These are phyloP conservation scores for Cystobasidium slooffiae DNA, from an alignment of 1,284 basidiomycete genomes.

Conservation along the genomic window DNA sequence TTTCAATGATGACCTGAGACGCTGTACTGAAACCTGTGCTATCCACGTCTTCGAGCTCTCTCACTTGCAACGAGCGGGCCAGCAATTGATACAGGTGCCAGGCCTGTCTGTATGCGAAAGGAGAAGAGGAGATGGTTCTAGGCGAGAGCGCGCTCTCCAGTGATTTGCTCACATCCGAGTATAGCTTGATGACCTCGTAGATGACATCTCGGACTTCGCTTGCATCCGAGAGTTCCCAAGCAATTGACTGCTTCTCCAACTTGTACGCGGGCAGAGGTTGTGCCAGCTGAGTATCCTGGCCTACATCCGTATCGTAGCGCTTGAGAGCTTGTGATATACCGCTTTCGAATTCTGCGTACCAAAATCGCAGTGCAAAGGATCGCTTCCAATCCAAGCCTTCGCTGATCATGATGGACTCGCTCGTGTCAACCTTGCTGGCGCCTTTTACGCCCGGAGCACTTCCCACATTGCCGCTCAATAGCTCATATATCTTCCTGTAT, in stretches of 20 bases:
- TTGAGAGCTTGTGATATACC: conserved; percentile 72
- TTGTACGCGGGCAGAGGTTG: conserved; percentile 73
- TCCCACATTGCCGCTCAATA: conserved; percentile 79
- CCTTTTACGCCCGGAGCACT: conserved; percentile 63
- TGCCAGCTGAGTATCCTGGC: conserved; percentile 53
- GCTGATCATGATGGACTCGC: conserved; percentile 72
- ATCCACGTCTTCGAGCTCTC: conserved; percentile 78
- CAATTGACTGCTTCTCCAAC: conserved; percentile 47
- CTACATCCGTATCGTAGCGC: conserved; percentile 64
- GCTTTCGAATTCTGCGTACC: conserved; percentile 81
- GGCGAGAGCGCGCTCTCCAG: conserved; percentile 65
- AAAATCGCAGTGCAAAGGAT: conserved; percentile 85
- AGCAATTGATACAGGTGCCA: conserved; percentile 95
- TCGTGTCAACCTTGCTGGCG: conserved; percentile 60
- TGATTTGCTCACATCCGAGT: conserved; percentile 61
- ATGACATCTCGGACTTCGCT: conserved; percentile 66
- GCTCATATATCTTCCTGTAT: conserved; percentile 79
- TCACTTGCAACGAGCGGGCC: conserved; percentile 75
- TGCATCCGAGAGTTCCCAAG: conserved; percentile 57
- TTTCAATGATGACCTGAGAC: conserved; percentile 79
- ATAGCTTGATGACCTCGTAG: conserved; percentile 79
- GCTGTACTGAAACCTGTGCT: conserved; percentile 74
- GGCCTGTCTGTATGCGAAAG: conserved; percentile 77
- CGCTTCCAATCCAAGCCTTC: conserved; percentile 92
- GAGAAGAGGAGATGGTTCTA: conserved; percentile 74